These are phyloP conservation scores for Metarhizium rileyi DNA, from an alignment of 2,329 filamentous ascomycete species.

Conservation along the genomic window DNA sequence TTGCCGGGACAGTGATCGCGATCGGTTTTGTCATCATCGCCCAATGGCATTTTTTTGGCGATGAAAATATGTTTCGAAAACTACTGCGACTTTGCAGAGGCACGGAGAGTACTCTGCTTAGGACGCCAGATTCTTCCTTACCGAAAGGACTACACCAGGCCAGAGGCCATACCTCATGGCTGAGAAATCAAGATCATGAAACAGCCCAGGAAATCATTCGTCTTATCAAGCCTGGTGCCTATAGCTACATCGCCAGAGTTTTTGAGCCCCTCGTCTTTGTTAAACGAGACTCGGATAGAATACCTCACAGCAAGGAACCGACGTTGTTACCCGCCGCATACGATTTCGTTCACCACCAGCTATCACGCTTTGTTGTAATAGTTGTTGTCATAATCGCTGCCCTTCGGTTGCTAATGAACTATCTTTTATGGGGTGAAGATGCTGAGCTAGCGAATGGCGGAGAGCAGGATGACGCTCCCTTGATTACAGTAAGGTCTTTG, in stretches of 20 bases:
- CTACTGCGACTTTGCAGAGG: slow-evolving; percentile 16
- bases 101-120: slow-evolving; percentile 14
- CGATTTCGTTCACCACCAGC: slow-evolving; percentile 56
- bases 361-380: slow-evolving; percentile 49
- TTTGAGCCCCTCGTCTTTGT: slow-evolving; percentile 70
- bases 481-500: slow-evolving; percentile 51
- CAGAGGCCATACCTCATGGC: slow-evolving; percentile 66
- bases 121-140: slow-evolving; percentile 26
- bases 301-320: slow-evolving; percentile 34
- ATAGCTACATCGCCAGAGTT: slow-evolving; percentile 64
- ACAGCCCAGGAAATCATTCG: slow-evolving; percentile 68
- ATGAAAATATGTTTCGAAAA: slow-evolving; percentile 32
- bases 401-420: slow-evolving; percentile 63
- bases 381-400: slow-evolving; percentile 53
- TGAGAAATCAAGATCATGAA: slow-evolving; percentile 68
- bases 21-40: slow-evolving; percentile 62
- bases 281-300: slow-evolving; percentile 56
- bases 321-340: slow-evolving; percentile 34
- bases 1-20: slow-evolving; percentile 66
- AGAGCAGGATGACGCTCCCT: slow-evolving; percentile 33
- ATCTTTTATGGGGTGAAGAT: slow-evolving; percentile 59
- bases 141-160: slow-evolving; percentile 61
- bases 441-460: slow-evolving; percentile 34
- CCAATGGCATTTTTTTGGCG: slow-evolving; percentile 70
- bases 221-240: slow-evolving; percentile 60